Evolutionary conservation across 495 filamentous ascomycete species (phyloP).

Genomic region (Penicillium tannophilum): DNA sequence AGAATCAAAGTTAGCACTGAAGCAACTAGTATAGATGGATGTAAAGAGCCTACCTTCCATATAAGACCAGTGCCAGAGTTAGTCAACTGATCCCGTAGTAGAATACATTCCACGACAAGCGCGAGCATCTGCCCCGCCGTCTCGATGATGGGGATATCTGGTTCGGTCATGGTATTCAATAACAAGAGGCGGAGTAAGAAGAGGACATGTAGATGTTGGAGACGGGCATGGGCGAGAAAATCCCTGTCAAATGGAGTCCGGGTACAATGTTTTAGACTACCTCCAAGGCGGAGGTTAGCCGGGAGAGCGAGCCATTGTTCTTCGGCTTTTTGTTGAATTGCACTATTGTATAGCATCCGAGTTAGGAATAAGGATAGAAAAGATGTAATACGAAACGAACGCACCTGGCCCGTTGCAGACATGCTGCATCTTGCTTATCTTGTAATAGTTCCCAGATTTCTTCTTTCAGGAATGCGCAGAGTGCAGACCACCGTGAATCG

Average conservation of each 20-base stretch:
- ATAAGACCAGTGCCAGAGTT: conserved; percentile 45
- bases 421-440: conserved; percentile 30
- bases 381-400: not conserved
- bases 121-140: conserved; percentile 39
- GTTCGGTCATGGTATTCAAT: conserved; percentile 35
- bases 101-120: conserved; percentile 38
- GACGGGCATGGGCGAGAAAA: conserved; percentile 38
- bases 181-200: conserved; percentile 38
- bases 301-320: conserved; percentile 31
- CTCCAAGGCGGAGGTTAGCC: conserved; percentile 28
- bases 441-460: conserved; percentile 42
- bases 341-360: conserved; percentile 9
- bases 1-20: not conserved
- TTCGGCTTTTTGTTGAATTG: conserved; percentile 30
- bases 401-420: conserved; percentile 26
- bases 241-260: conserved; percentile 35
- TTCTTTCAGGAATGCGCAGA: conserved; percentile 43
- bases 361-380: not conserved
- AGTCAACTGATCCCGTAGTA: conserved; percentile 40
- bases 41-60: conserved; percentile 37
- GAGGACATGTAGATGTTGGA: conserved; percentile 45
- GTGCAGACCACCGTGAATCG: conserved; percentile 44
- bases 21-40: not conserved
- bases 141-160: conserved; percentile 32
- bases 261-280: conserved; percentile 29